Evolutionary conservation across 352 stramenopile species (phyloP), one percentile per base, ranked within the genome.

Genomic region (Globisporangium viniferum): DNA sequence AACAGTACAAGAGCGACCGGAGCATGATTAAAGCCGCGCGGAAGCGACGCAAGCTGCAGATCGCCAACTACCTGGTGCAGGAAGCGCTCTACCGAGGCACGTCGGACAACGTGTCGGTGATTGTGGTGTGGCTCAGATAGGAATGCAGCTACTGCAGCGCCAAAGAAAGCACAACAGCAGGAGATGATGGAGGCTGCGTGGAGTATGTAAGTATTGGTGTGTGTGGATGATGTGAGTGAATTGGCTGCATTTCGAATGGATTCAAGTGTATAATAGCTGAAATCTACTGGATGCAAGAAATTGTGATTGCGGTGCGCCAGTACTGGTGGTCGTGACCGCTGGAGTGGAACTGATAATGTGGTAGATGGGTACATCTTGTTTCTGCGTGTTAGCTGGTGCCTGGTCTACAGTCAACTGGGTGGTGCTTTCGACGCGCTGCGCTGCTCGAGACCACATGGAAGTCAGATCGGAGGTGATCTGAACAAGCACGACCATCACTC

Each of bases 1-100:
- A 96, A 39, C 87, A 97, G 77, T 95, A 97, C 75, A 89, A 83
- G 54, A 95, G 89, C 49, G 92, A 97, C 66, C 81, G 89, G 14
- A 84, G 86, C 33, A 94, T 97, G 82, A 96, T 98, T 66, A 93
- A 96, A 64, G 91, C 90, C 2, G 92, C 90, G 18, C 84, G 89
- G 18, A 84, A 87, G 67, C 83, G 86, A 29, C 79, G 92, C 56
- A 97, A 97, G 81, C 77, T 84, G 51, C 92, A 97, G 72, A 98
- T 98, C 63, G 91, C 92, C 15, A 91, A 96, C 48, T 98, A 98
- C 56, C 76, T 98, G 18, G 90, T 96, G 57, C 88, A 97, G 65
- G 93, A 97, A 71, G 92, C 92, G 18, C 79, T 98, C 7, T 90
- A 94, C 56, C 77, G 93, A 24, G 93, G 93, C 65, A 97, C 91